Evolutionary conservation across 2,329 filamentous ascomycete genomes (phyloP).

Genomic region (Fusarium sp.): DNA sequence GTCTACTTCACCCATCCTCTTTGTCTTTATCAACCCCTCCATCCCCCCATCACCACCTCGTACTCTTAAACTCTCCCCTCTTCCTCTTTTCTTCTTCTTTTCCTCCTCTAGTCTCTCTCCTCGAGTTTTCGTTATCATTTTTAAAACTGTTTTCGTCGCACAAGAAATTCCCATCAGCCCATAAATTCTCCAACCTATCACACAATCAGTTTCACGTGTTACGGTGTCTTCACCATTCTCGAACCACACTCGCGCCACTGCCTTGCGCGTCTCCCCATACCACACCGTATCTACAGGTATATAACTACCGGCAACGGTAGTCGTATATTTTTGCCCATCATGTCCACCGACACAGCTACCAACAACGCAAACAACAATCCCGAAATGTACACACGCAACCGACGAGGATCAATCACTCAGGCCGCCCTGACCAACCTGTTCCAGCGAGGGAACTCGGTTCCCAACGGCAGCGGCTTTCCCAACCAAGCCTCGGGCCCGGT

Average conservation of each 20-base stretch:
- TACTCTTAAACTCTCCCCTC: constrained; percentile 28
- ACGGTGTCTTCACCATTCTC: constrained; percentile 44
- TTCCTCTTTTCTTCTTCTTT: constrained; percentile 16
- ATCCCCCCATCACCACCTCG: constrained; percentile 26
- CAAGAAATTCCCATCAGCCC: constrained; percentile 38
- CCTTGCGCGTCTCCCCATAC: constrained; percentile 42
- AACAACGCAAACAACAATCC: constrained; percentile 51
- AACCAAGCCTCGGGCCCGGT: constrained; percentile 58
- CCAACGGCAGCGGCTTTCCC: constrained; percentile 62
- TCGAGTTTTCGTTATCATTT: constrained; percentile 26
- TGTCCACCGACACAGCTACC: constrained; percentile 55
- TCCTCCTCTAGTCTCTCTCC: constrained; percentile 25
- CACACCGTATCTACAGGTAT: constrained; percentile 46
- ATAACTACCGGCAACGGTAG: constrained; percentile 47
- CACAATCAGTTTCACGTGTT: constrained; percentile 47
- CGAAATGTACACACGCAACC: constrained; percentile 63
- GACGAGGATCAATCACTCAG: constrained; percentile 71
- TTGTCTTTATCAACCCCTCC: constrained; percentile 46
- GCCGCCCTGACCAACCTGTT: constrained; percentile 73
- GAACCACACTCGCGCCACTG: constrained; percentile 50
- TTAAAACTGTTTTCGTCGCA: constrained; percentile 14
- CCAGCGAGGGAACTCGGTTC: constrained; percentile 68
- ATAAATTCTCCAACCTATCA: constrained; percentile 37
- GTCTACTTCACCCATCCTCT: constrained; percentile 31
- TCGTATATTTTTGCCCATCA: constrained; percentile 42